A percentile compares a stretch with the other conserved stretches of the same genome.
These are phyloP conservation scores for Gardenia jasminoides DNA, from an alignment of 257 asterid species.

Conservation along the genomic window DNA sequence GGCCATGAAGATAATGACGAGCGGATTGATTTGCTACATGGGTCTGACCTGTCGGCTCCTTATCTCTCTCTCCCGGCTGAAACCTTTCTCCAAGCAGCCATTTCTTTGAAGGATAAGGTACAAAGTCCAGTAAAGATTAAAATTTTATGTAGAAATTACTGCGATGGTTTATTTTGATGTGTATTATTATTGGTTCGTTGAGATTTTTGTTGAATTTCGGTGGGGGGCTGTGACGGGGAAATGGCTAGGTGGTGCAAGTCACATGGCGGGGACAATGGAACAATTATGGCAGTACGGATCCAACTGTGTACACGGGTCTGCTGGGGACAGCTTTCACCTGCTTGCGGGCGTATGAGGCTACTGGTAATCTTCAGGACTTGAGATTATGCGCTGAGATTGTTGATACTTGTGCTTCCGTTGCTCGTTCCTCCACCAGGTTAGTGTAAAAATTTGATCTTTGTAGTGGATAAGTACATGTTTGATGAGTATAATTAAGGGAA, in stretches of 20 bases:
- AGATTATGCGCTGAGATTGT: conserved; percentile 54
- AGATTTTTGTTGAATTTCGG: too few relatives aligned
- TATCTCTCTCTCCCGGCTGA: conserved; percentile 39
- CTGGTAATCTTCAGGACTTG: conserved; percentile 58
- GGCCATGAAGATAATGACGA: conserved; percentile 48
- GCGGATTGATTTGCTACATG: conserved; percentile 35
- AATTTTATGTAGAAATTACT: not conserved
- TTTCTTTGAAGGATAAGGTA: conserved; percentile 66
- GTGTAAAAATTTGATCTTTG: not conserved
- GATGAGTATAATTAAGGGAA: not conserved
- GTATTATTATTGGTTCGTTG: too few relatives aligned
- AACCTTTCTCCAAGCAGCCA: conserved; percentile 56
- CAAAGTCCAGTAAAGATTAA: not conserved
- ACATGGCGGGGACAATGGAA: conserved; percentile 47
- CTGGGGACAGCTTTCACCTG: conserved; percentile 76
- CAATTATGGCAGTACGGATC: conserved; percentile 36
- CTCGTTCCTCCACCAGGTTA: conserved; percentile 47
- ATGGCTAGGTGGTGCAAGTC: conserved; percentile 48
- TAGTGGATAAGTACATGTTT: not conserved
- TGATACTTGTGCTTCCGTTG: conserved; percentile 48
- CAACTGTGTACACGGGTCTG: conserved; percentile 61
- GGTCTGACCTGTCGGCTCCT: conserved; percentile 35
- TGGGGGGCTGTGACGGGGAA: not conserved
- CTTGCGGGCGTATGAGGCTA: conserved; percentile 61
- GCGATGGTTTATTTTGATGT: not conserved